Base-by-base conservation (phyloP, 805 yeast genomes). In the Wickerhamiella bombiphila region DNA sequence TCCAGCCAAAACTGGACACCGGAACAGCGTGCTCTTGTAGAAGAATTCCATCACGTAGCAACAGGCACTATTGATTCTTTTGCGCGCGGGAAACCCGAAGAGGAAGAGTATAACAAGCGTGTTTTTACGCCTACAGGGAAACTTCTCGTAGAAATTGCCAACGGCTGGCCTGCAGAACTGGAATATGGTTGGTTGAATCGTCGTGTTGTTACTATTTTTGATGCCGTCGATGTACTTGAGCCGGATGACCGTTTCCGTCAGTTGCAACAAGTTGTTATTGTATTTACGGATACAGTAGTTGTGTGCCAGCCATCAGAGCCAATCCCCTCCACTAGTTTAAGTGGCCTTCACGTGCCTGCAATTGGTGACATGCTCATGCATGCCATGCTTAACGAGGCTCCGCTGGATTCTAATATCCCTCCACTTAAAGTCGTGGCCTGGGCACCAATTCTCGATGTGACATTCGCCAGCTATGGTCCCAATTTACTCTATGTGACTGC, bases 111-210 rank as follows among this genome's bases (percentile, higher is more conserved):
- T 44, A 70, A 68, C 42, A 64, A 74, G 37, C 61, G 94, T 45
- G 74, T 83, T 0, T 80, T 85, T 54, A 86, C 95, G 0, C 94
- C 94, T 2, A 76, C 94, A 0, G 96, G 96, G 0, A 85, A 83
- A 54, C 66, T 88, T 3, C 60, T 88, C 35, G 76, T 93, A 0
- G 94, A 85, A 48, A 57, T 85, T 15, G 93, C 94, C 3, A 65
- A 72, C 13, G 74, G 72, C 9, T 86, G 96, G 96, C 97, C 97
- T 0, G 59, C 71, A 0, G 86, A 78, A 45, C 62, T 88, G 18
- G 93, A 81, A 45, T 77, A 75, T 52, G 94, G 93, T 16, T 86
- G 95, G 96, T 55, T 83, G 21, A 70, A 77, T 26, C 65, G 97
- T 44, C 68, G 93, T 42, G 91, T 88, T 3, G 85, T 88, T 8